A percentile compares a stretch with the other conserved stretches of the same genome.
phyloP scores from a whole-genome alignment of 768 basidiomycete genomes.

The Lactarius trivialis region DNA sequence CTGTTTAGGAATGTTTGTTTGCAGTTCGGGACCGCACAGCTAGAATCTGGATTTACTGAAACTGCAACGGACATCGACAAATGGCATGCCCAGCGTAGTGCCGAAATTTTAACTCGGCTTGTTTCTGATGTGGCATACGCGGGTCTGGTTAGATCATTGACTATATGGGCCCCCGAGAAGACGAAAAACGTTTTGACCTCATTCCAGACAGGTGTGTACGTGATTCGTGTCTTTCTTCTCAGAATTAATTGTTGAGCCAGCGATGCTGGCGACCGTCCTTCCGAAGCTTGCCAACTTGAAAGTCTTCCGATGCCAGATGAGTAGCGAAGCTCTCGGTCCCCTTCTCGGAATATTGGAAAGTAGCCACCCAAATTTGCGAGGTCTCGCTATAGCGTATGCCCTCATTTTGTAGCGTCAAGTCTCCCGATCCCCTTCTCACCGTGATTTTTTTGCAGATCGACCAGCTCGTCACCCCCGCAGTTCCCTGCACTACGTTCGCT shows the following conservation, averaged over 20 bases:
- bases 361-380: slow-evolving; percentile 39
- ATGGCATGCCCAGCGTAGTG: slow-evolving; percentile 56
- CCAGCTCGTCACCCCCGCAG: neutral
- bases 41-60: slow-evolving; percentile 25
- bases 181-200: slow-evolving; percentile 46
- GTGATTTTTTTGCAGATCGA: neutral
- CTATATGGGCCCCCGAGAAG: slow-evolving; percentile 48
- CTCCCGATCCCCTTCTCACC: neutral
- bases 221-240: neutral
- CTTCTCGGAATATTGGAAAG: slow-evolving; percentile 49
- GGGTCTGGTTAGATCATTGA: slow-evolving; percentile 47
- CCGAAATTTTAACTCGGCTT: slow-evolving; percentile 63
- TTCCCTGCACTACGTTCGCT: slow-evolving; percentile 19
- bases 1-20: slow-evolving; percentile 60
- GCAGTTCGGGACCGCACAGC: slow-evolving; percentile 43
- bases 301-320: slow-evolving; percentile 55
- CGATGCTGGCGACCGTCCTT: slow-evolving; percentile 62
- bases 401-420: neutral
- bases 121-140: slow-evolving; percentile 57
- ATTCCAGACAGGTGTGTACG: slow-evolving; percentile 53
- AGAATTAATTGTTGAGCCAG: neutral
- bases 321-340: slow-evolving; percentile 44
- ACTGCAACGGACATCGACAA: slow-evolving; percentile 36
- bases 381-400: slow-evolving; percentile 33
- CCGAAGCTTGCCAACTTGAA: slow-evolving; percentile 55